phyloP scores from a whole-genome alignment of 306 rosid genomes.

The Psophocarpus tetragonolobus region DNA sequence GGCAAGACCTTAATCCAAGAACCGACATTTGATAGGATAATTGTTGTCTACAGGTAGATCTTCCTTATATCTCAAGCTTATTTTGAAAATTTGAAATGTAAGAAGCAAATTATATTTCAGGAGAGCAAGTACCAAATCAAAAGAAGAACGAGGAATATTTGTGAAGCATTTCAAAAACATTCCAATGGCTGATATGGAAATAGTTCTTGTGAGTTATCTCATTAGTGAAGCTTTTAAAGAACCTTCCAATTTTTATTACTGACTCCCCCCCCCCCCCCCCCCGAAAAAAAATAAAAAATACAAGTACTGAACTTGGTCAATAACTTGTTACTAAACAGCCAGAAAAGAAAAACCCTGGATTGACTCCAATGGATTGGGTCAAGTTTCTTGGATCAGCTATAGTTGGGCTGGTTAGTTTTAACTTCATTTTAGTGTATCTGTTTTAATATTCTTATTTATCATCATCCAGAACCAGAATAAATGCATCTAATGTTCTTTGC shows the following conservation, averaged over 20 bases:
- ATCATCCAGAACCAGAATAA: slow-evolving; percentile 35
- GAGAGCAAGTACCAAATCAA: slow-evolving; percentile 56
- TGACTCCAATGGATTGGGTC: slow-evolving; percentile 99
- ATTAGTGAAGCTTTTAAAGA: slow-evolving; percentile 58
- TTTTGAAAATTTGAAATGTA: slow-evolving; percentile 39
- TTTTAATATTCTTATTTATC: slow-evolving; percentile 15
- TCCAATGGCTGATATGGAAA: slow-evolving; percentile 99
- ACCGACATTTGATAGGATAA: slow-evolving; percentile 95
- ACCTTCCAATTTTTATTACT: slow-evolving; percentile 58
- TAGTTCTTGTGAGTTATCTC: slow-evolving; percentile 80
- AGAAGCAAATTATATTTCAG: slow-evolving; percentile 50
- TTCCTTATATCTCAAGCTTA: slow-evolving; percentile 22
- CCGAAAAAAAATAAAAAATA: too few relatives aligned
- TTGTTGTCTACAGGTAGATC: slow-evolving; percentile 86
- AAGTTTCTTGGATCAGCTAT: slow-evolving; percentile 81
- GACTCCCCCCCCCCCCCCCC: slow-evolving; percentile 18
- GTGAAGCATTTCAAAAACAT: slow-evolving; percentile 94
- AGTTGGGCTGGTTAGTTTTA: slow-evolving; percentile 84
- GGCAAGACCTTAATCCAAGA: slow-evolving; percentile 84
- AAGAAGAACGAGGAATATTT: slow-evolving; percentile 71
- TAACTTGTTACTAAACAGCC: slow-evolving; percentile 65
- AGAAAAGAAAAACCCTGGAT: slow-evolving; percentile 95
- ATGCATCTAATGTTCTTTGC: slow-evolving; percentile 33
- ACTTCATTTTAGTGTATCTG: slow-evolving; percentile 3
- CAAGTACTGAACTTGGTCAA: slow-evolving; percentile 34